Base-by-base conservation (phyloP, 2,329 filamentous ascomycete species). In the Diplodia corticola region DNA sequence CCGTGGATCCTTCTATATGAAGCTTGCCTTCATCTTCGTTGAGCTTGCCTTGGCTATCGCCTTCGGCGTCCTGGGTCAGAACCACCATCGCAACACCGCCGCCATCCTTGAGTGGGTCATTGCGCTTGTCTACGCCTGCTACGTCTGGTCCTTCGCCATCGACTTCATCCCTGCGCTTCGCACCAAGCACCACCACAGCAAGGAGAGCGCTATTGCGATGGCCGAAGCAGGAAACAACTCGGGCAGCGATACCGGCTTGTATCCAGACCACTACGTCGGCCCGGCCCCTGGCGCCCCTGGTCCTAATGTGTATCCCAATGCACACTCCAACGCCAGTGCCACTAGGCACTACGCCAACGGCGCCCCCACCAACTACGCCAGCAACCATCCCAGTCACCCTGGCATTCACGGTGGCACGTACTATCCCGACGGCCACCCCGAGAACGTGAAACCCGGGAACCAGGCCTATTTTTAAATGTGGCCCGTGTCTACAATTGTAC, bases 41-140 rank as follows among this genome's bases (percentile, higher is more conserved):
- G 93, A 97, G 77, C 72, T 96, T 46, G 80, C 77, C 20, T 86
- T 99, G 9, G 88, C 86, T 69, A 83, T 93, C 73, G 88, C 84
- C 51, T 98, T 98, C 76, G 89, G 83, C 24, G 82, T 87, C 4
- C 82, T 81, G 65, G 84, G 82, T 40, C 82, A 80, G 46, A 78
- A 76, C 3, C 67, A 79, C 9, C 73, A 82, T 26, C 84, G 83
- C 71, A 89, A 95, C 77, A 78, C 81, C 1, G 92, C 89, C 46
- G 95, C 93, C 5, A 80, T 96, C 63, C 78, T 97, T 35, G 94
- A 98, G 80, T 90, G 87, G 87, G 77, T 87, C 68, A 88, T 97
- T 69, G 87, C 92, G 35, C 88, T 96, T 74, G 83, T 97, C 74
- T 97, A 93, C 80, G 91, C 91, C 63, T 90, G 93, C 74, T 98